phyloP scores from a whole-genome alignment of 2,329 filamentous ascomycete genomes.

The Penicillium sp. region DNA sequence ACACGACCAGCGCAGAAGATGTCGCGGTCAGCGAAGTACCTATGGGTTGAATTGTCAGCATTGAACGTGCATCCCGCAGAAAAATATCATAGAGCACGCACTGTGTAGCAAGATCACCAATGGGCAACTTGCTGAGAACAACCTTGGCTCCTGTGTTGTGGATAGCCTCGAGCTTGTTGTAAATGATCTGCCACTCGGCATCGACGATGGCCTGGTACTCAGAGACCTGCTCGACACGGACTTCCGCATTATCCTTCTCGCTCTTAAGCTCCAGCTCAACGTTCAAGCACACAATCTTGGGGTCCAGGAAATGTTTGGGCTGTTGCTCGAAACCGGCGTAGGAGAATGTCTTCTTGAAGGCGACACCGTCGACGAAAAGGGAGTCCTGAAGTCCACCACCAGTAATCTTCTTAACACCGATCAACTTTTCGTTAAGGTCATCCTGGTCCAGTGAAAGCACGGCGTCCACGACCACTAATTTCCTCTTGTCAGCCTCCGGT shows the following conservation, averaged over 20 bases:
- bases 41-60: conserved; percentile 19
- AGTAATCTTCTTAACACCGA: conserved; percentile 97
- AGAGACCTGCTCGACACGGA: conserved; percentile 95
- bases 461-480: conserved; percentile 90
- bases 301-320: conserved; percentile 90
- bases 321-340: conserved; percentile 99
- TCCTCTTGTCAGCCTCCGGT: conserved; percentile 16
- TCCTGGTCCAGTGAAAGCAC: conserved; percentile 94
- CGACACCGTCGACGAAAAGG: conserved; percentile 94
- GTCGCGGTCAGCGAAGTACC: conserved; percentile 93
- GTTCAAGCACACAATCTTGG: conserved; percentile 96
- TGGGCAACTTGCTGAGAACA: conserved; percentile 93
- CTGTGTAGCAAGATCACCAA: conserved; percentile 95
- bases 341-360: conserved; percentile 99
- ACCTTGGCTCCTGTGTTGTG: conserved; percentile 96
- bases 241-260: conserved; percentile 98
- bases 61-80: background rate
- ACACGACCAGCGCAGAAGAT: conserved; percentile 98
- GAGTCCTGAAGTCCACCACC: conserved; percentile 95
- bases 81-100: conserved; percentile 34
- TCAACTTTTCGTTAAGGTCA: conserved; percentile 95
- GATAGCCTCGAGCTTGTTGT: conserved; percentile 95
- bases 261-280: conserved; percentile 98
- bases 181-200: conserved; percentile 99
- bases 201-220: conserved; percentile 99